Conservation (phyloP, 2,329 filamentous ascomycete genomes). For the Cladophialophora carrionii region DNA sequence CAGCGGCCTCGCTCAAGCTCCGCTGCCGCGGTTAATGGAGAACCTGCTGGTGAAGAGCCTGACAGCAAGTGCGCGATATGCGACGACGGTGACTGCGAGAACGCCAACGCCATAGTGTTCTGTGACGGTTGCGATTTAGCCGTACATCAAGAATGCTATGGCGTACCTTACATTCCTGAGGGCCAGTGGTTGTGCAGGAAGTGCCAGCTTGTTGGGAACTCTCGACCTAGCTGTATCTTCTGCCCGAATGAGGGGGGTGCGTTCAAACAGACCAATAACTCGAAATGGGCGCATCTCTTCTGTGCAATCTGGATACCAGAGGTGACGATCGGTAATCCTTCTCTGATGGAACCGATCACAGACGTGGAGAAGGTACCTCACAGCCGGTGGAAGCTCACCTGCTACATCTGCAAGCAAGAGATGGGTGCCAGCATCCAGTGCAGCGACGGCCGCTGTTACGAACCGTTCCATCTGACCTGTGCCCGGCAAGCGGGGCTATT, state of each 20-base stretch:
- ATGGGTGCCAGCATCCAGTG: slow-evolving; percentile 99
- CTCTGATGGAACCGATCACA: slow-evolving; percentile 97
- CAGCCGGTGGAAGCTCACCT: slow-evolving; percentile 87
- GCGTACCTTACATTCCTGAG: slow-evolving; percentile 97
- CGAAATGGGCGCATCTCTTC: slow-evolving; percentile 94
- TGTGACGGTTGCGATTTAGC: slow-evolving; percentile 97
- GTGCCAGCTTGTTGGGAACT: slow-evolving; percentile 91
- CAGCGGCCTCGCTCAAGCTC: slow-evolving; percentile 91
- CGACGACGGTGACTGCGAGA: slow-evolving; percentile 98
- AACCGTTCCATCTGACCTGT: slow-evolving; percentile 96
- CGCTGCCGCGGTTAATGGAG: slow-evolving; percentile 92
- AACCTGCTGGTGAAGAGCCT: slow-evolving; percentile 85
- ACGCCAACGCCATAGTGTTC: slow-evolving; percentile 98
- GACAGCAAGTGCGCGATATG: slow-evolving; percentile 98
- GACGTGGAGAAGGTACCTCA: slow-evolving; percentile 97
- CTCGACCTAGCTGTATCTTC: slow-evolving; percentile 94
- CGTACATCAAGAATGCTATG: slow-evolving; percentile 98
- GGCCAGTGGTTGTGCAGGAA: slow-evolving; percentile 98
- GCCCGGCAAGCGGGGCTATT: slow-evolving; percentile 84
- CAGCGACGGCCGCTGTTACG: slow-evolving; percentile 94
- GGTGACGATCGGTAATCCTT: slow-evolving; percentile 90
- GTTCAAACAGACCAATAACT: slow-evolving; percentile 96
- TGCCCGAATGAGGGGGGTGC: slow-evolving; percentile 96
- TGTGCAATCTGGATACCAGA: slow-evolving; percentile 99
- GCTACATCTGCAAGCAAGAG: slow-evolving; percentile 94